Conservation (phyloP, 495 filamentous ascomycete species). For the Astrothelium macrocarpum region DNA sequence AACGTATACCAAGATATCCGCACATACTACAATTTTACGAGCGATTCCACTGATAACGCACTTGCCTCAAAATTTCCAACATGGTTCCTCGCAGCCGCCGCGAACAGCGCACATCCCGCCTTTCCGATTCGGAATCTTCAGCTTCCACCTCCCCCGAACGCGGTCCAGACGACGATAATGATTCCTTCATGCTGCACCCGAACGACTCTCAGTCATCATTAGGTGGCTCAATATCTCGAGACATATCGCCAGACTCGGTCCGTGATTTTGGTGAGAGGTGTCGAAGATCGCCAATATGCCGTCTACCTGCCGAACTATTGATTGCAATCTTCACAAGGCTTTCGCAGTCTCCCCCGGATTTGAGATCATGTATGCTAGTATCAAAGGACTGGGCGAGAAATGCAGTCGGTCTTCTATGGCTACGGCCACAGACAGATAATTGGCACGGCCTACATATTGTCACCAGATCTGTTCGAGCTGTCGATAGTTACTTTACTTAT, state of each 20-base stretch:
- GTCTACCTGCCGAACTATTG: slow-evolving; percentile 85
- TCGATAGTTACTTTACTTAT: slow-evolving; percentile 71
- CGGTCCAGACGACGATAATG: slow-evolving; percentile 69
- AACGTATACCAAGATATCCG: background rate
- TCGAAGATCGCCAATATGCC: slow-evolving; percentile 60
- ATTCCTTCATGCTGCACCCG: slow-evolving; percentile 72
- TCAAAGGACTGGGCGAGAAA: slow-evolving; percentile 89
- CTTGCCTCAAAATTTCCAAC: background rate
- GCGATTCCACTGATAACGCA: background rate
- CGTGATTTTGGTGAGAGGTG: slow-evolving; percentile 52
- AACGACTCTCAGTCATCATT: slow-evolving; percentile 91
- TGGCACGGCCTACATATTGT: slow-evolving; percentile 73
- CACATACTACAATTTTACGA: background rate
- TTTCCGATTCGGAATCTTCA: slow-evolving; percentile 46
- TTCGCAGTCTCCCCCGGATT: slow-evolving; percentile 52
- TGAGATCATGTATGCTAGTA: slow-evolving; percentile 82
- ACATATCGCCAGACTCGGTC: slow-evolving; percentile 22
- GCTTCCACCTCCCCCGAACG: slow-evolving; percentile 78
- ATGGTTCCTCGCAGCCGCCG: slow-evolving; percentile 25
- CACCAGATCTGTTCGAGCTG: slow-evolving; percentile 59
- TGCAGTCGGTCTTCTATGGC: slow-evolving; percentile 88
- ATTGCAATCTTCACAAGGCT: slow-evolving; percentile 88
- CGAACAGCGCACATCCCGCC: slow-evolving; percentile 21
- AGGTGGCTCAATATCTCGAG: slow-evolving; percentile 33
- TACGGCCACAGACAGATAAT: slow-evolving; percentile 78